These are phyloP conservation scores for Eucalyptus regnans DNA, from an alignment of 345 rosid genomes.

Conservation along the genomic window DNA sequence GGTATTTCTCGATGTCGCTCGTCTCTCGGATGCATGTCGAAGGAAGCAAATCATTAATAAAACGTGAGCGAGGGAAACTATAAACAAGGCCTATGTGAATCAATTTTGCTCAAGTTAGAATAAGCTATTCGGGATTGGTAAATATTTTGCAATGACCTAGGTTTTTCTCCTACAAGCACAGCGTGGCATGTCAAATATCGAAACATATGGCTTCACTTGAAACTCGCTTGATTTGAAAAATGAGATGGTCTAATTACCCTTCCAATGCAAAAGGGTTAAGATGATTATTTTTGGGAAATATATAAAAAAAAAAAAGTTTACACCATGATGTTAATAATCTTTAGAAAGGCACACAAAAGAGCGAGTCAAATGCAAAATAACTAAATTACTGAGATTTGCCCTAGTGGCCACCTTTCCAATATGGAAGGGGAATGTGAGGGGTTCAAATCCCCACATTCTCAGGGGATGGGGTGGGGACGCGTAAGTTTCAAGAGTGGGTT, in stretches of 20 bases:
- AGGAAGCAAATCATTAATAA: neutral
- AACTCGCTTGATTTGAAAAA: neutral
- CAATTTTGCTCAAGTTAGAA: neutral
- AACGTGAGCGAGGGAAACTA: neutral
- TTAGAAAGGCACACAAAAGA: neutral
- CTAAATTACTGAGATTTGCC: too few relatives aligned
- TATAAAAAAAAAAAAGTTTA: accelerated
- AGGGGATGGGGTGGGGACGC: too few relatives aligned
- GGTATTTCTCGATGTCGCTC: neutral
- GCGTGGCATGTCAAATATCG: neutral
- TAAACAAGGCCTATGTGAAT: neutral
- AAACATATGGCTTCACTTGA: neutral
- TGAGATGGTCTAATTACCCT: neutral
- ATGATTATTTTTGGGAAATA: neutral
- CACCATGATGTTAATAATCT: neutral
- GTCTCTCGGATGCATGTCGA: neutral
- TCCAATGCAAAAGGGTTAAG: neutral
- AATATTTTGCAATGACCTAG: neutral
- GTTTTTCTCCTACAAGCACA: neutral
- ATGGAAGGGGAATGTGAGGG: too few relatives aligned
- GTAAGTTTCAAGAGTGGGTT: too few relatives aligned
- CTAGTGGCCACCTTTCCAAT: too few relatives aligned
- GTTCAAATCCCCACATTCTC: too few relatives aligned
- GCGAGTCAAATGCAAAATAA: neutral
- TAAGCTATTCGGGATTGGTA: neutral